Percentiles rank a stretch among this genome's conserved stretches.
Evolutionary conservation across 2,329 filamentous ascomycete species (phyloP).

Genomic region (Phyllosticta citribraziliensis): DNA sequence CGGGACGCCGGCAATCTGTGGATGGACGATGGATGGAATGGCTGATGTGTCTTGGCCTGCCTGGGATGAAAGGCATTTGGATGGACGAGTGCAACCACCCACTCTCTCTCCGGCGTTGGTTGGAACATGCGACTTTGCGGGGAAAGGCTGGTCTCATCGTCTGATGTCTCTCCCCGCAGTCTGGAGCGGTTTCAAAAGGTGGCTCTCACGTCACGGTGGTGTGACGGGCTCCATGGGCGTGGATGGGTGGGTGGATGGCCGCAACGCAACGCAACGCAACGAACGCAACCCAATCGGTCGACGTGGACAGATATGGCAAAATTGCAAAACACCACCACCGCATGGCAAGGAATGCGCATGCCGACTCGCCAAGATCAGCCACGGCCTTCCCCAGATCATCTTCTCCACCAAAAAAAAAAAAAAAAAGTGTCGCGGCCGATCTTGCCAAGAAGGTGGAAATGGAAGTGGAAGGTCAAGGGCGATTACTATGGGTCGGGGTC

Average conservation of each 20-base stretch:
- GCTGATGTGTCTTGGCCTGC: background rate
- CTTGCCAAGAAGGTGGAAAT: background rate
- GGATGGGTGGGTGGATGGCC: too few relatives aligned
- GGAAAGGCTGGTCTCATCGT: constrained; percentile 3
- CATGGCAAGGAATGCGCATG: background rate
- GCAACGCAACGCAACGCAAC: too few relatives aligned
- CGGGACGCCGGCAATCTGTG: background rate
- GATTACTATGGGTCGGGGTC: background rate
- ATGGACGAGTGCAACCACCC: background rate
- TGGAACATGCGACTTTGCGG: background rate
- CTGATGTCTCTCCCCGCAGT: constrained; percentile 4
- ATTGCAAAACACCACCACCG: background rate
- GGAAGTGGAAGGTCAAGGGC: background rate
- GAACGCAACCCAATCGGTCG: too few relatives aligned
- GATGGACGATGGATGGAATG: background rate
- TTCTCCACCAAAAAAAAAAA: background rate
- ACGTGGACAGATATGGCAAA: background rate
- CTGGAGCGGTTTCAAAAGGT: background rate
- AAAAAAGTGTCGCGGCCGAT: background rate
- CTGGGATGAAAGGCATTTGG: background rate
- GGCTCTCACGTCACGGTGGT: constrained; percentile 9
- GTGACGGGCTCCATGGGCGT: background rate
- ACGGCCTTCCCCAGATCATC: constrained; percentile 8
- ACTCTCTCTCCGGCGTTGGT: background rate
- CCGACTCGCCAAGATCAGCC: background rate